Base-by-base conservation (phyloP, 176 grass and related monocot species). In the Rhipidocladum racemiflorum region DNA sequence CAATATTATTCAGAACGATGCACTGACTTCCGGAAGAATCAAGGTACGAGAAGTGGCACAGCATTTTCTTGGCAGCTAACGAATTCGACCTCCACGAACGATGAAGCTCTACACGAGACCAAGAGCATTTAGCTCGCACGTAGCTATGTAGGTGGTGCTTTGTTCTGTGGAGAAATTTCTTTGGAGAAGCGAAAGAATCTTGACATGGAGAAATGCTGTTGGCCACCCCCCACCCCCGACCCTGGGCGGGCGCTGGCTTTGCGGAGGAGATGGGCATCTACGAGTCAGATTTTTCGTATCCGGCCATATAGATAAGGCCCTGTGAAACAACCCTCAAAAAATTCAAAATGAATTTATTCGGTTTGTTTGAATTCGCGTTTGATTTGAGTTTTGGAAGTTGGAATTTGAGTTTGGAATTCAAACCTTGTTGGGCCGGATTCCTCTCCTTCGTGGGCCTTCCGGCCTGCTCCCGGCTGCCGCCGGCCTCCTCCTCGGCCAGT, bases 281-380 rank as follows among this genome's bases (percentile, higher is more conserved):
- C n/a, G n/a, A n/a, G 61, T 18, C 70, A 17, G 74, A 83, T 74
- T 32, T 79, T 45, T 50, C 65, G 83, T 61, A 80, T n/a, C n/a
- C n/a, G n/a, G n/a, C n/a, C n/a, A n/a, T n/a, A n/a, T n/a, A n/a
- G n/a, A n/a, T n/a, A n/a, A n/a, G n/a, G n/a, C n/a, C n/a, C n/a
- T n/a, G n/a, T n/a, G n/a, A n/a, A n/a, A n/a, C n/a, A n/a, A n/a
- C n/a, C n/a, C n/a, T n/a, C n/a, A n/a, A n/a, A n/a, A n/a, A n/a
- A n/a, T n/a, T n/a, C n/a, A n/a, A n/a, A n/a, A n/a, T n/a, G n/a
- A n/a, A n/a, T n/a, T n/a, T n/a, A n/a, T n/a, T n/a, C n/a, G n/a
- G n/a, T n/a, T n/a, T n/a, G n/a, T n/a, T n/a, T n/a, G n/a, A n/a
- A n/a, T n/a, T n/a, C n/a, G n/a, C n/a, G n/a, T n/a, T n/a, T n/a